Evolutionary conservation across 2,329 filamentous ascomycete genomes (phyloP).

Genomic region (Sporothrix mexicana): DNA sequence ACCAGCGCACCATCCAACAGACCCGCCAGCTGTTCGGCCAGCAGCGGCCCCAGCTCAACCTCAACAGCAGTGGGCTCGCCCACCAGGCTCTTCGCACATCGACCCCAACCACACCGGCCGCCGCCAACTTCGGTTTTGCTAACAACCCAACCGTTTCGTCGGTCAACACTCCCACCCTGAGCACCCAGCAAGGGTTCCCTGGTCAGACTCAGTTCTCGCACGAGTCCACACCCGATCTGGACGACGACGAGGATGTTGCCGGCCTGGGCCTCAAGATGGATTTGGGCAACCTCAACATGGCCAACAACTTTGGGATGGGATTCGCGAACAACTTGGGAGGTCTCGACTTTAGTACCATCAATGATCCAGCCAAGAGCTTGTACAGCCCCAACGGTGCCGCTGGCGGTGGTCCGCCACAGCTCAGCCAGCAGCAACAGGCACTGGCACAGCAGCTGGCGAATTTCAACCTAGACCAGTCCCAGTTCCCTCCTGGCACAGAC

Average conservation of each 20-base stretch:
- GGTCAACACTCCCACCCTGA: conserved; percentile 91
- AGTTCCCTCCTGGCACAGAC: conserved; percentile 78
- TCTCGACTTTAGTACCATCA: conserved; percentile 68
- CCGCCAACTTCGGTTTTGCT: conserved; percentile 77
- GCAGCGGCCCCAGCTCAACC: conserved; percentile 73
- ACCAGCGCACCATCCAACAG: conserved; percentile 69
- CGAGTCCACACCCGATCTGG: conserved; percentile 64
- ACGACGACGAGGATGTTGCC: conserved; percentile 76
- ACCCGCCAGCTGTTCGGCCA: conserved; percentile 72
- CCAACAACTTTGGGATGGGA: conserved; percentile 56
- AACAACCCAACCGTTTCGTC: conserved; percentile 97
- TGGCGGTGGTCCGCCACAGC: conserved; percentile 49
- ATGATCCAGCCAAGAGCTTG: conserved; percentile 91
- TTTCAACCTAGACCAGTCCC: conserved; percentile 75
- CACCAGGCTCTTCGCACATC: conserved; percentile 84
- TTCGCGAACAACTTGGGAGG: conserved; percentile 57
- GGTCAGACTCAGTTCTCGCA: conserved; percentile 56
- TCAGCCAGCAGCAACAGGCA: conserved; percentile 66
- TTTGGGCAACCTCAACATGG: conserved; percentile 62
- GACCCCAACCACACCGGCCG: conserved; percentile 82
- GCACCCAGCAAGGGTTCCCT: conserved; percentile 70
- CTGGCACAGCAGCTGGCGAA: conserved; percentile 72
- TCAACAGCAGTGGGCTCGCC: conserved; percentile 76
- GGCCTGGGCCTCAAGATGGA: conserved; percentile 64
- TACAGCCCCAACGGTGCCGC: conserved; percentile 81